A percentile compares a stretch with the other conserved stretches of the same genome.
These are phyloP conservation scores for Kuraishia cidri DNA, from an alignment of 805 yeast genomes.

Conservation along the genomic window DNA sequence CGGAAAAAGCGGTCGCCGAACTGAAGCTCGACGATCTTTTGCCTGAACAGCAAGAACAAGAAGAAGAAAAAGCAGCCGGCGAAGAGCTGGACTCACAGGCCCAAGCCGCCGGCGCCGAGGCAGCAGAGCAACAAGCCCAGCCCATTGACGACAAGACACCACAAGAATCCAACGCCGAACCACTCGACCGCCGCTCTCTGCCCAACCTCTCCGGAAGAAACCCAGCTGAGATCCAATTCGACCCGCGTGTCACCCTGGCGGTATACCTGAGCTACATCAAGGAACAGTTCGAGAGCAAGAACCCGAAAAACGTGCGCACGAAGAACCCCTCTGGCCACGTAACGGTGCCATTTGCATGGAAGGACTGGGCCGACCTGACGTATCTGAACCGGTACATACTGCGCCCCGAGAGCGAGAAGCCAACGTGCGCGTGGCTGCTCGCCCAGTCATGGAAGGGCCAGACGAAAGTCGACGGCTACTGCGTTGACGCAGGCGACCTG, in stretches of 20 bases:
- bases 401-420: slow-evolving; percentile 11
- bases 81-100: too few species aligned
- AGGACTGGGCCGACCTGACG: slow-evolving; percentile 44
- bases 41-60: too few species aligned
- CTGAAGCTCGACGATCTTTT: too few species aligned
- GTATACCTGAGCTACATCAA: slow-evolving; percentile 1
- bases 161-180: too few species aligned
- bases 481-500: neutral
- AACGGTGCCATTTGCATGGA: slow-evolving; percentile 35
- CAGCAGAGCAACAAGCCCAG: too few species aligned
- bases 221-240: too few species aligned
- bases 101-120: too few species aligned
- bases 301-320: neutral
- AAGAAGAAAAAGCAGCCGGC: too few species aligned
- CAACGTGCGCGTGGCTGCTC: neutral
- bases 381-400: slow-evolving; percentile 24
- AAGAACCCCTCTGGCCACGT: neutral
- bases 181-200: too few species aligned
- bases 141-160: too few species aligned
- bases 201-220: too few species aligned
- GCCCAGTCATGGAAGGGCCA: neutral
- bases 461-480: neutral
- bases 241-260: slow-evolving; percentile 2
- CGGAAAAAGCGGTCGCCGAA: too few species aligned
- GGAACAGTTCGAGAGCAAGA: neutral